Percentiles rank a stretch among this genome's conserved stretches.
These are phyloP conservation scores for Tetragonia tetragonoides DNA, from an alignment of 148 eudicot genomes.

Conservation along the genomic window DNA sequence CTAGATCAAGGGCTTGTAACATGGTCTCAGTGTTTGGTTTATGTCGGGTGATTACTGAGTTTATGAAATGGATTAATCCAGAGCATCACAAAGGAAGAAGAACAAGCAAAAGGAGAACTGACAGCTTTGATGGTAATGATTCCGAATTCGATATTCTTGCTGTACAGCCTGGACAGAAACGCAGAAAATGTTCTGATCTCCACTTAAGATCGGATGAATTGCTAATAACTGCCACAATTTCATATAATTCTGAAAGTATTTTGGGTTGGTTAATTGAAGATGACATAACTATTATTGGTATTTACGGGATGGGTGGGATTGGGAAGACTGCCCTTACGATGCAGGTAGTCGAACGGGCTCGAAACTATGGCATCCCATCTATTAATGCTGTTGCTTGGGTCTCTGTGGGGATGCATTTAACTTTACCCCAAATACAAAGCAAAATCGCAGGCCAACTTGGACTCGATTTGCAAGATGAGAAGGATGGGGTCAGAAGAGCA, in stretches of 20 bases:
- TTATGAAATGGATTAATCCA: no score
- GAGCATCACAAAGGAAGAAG: no score
- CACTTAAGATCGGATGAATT: background rate
- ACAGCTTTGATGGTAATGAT: background rate
- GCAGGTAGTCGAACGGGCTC: background rate
- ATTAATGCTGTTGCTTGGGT: slow-evolving; percentile 16
- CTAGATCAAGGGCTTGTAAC: no score
- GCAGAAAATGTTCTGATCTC: background rate
- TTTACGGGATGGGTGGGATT: slow-evolving; percentile 22
- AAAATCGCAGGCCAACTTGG: slow-evolving; percentile 13
- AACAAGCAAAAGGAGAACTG: background rate
- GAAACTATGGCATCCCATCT: background rate
- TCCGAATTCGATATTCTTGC: background rate
- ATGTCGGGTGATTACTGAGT: background rate
- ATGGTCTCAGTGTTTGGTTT: no score
- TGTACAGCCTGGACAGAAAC: slow-evolving; percentile 1
- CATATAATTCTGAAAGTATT: background rate
- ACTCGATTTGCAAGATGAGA: slow-evolving; percentile 15
- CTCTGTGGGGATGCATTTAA: slow-evolving; percentile 13
- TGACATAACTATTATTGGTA: slow-evolving; percentile 3
- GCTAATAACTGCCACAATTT: background rate
- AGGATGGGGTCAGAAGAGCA: slow-evolving; percentile 21
- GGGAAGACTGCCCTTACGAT: slow-evolving; percentile 22
- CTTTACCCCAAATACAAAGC: slow-evolving; percentile 8
- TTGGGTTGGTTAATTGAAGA: slow-evolving; percentile 7